Conservation (phyloP, 2,329 filamentous ascomycete genomes). For the Aureobasidium sp. region DNA sequence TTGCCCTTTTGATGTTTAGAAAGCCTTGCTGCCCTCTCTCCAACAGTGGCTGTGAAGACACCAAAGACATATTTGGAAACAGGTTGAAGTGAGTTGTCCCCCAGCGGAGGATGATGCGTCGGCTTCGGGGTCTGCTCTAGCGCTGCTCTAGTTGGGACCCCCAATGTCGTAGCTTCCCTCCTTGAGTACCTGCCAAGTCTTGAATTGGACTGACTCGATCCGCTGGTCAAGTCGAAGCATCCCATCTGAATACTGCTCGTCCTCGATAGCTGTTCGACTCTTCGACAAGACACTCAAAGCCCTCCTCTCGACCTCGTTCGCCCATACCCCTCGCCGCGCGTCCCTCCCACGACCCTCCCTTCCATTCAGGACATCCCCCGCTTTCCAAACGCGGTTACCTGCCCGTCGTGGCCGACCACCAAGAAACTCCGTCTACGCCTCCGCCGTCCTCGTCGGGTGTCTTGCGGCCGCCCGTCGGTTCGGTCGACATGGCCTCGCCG, state of each 20-base stretch:
- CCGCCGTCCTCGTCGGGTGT: slow-evolving; percentile 15
- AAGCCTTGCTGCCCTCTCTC: not conserved
- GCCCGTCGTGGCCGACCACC: slow-evolving; percentile 29
- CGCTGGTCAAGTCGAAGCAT: not conserved
- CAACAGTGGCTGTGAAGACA: not conserved
- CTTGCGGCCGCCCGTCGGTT: slow-evolving; percentile 13
- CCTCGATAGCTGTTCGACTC: not conserved
- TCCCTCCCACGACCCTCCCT: not conserved
- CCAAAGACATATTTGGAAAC: not conserved
- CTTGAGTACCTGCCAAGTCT: slow-evolving; percentile 13
- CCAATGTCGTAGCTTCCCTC: slow-evolving; percentile 9
- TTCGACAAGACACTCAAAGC: not conserved
- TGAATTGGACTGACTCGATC: slow-evolving; percentile 6
- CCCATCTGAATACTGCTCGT: not conserved
- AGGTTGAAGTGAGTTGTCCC: not conserved
- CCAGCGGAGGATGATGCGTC: slow-evolving; percentile 8
- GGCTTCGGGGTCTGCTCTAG: not conserved
- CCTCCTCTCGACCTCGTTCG: not conserved
- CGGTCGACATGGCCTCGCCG: slow-evolving; percentile 61
- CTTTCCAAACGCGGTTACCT: not conserved
- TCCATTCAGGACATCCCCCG: not conserved
- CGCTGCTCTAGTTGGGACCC: not conserved
- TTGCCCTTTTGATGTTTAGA: not conserved
- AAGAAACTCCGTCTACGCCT: slow-evolving; percentile 19
- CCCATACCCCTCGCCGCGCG: not conserved